Evolutionary conservation across 2,329 filamentous ascomycete genomes (phyloP).

Genomic region (Aspergillus caelatus): DNA sequence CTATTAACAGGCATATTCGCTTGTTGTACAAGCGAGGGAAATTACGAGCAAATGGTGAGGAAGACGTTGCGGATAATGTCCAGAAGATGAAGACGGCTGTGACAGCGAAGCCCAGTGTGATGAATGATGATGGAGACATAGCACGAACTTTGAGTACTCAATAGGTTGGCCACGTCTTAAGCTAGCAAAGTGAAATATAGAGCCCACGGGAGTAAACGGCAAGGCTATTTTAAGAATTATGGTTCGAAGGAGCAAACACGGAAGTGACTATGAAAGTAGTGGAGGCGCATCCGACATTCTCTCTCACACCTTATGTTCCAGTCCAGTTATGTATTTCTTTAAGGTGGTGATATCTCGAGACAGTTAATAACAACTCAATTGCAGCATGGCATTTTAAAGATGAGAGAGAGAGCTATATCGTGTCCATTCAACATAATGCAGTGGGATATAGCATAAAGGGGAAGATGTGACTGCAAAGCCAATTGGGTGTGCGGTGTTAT

Average conservation of each 20-base stretch:
- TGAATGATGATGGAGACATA: constrained; percentile 24
- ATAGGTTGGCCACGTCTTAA: not conserved
- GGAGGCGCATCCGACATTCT: not conserved
- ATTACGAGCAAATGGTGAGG: constrained; percentile 41
- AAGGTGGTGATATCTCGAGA: not conserved
- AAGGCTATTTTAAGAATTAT: not conserved
- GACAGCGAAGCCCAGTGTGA: constrained; percentile 39
- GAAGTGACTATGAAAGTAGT: not conserved
- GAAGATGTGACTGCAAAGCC: not conserved
- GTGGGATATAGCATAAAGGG: not conserved
- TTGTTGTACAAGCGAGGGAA: constrained; percentile 73
- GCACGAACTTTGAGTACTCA: not conserved
- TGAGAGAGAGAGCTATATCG: not conserved
- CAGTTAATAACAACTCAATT: not conserved
- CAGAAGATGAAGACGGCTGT: constrained; percentile 48
- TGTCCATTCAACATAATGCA: not conserved
- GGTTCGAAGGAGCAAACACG: not conserved
- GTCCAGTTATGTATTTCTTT: not conserved
- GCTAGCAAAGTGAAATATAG: not conserved
- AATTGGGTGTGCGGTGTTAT: not conserved
- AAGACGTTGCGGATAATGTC: constrained; percentile 43
- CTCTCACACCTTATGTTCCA: not conserved
- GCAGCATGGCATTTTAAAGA: not conserved
- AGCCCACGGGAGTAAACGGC: no score
- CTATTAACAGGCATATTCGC: constrained; percentile 88